Conservation (phyloP, 768 basidiomycete genomes). For the Aureoboletus auriporus region DNA sequence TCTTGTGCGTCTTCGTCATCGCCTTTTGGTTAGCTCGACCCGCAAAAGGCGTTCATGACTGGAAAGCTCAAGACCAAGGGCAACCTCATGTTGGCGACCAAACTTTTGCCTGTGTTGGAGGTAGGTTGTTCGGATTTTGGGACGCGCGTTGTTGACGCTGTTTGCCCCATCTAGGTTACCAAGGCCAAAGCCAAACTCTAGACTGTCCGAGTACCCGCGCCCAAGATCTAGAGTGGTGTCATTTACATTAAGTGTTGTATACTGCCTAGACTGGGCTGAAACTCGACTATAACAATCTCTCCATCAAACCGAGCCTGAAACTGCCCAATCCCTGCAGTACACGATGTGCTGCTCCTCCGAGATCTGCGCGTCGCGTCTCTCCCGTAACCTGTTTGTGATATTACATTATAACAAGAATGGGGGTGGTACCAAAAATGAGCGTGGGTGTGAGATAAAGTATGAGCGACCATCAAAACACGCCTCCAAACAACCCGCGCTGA, state of each 20-base stretch:
- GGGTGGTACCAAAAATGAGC: conserved; percentile 5
- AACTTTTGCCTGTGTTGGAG: conserved; percentile 81
- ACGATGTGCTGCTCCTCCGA: no score
- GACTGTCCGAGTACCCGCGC: background rate
- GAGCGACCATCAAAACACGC: conserved; percentile 55
- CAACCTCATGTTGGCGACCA: conserved; percentile 92
- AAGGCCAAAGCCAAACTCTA: conserved; percentile 43
- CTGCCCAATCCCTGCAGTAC: no score
- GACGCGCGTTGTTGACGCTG: background rate
- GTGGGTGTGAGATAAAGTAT: background rate
- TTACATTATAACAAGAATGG: background rate
- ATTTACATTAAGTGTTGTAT: conserved; percentile 4
- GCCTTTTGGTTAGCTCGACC: conserved; percentile 54
- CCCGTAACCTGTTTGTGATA: no score
- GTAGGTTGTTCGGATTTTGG: conserved; percentile 33
- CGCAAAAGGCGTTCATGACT: conserved; percentile 95
- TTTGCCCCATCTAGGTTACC: conserved; percentile 21
- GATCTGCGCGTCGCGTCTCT: no score
- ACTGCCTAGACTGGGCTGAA: no score
- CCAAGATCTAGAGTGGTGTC: conserved; percentile 10
- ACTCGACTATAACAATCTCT: no score
- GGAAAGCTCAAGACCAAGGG: conserved; percentile 90
- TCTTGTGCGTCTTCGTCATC: background rate
- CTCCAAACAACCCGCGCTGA: conserved; percentile 75
- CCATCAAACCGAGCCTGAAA: no score